Percentiles rank a stretch among this genome's conserved stretches.
Evolutionary conservation across 352 stramenopile species (phyloP).

Genomic region (Globisporangium splendens): DNA sequence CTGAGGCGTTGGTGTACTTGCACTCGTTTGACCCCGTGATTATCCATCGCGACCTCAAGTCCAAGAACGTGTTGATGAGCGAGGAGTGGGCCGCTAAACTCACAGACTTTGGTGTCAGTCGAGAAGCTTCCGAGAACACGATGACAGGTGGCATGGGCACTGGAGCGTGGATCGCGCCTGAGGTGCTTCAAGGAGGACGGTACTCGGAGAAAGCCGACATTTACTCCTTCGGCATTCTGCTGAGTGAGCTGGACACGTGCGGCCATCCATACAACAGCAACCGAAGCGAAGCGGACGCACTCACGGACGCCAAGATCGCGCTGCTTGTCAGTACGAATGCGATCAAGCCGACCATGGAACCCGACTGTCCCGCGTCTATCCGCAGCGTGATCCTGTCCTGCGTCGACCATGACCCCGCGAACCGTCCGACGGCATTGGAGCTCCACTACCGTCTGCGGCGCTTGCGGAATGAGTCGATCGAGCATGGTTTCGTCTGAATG

Average conservation of each 20-base stretch:
- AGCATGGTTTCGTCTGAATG: not conserved
- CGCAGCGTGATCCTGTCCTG: constrained; percentile 44
- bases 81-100: constrained; percentile 34
- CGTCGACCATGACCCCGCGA: constrained; percentile 36
- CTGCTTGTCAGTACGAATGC: constrained; percentile 42
- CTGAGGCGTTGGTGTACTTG: constrained; percentile 34
- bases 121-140: constrained; percentile 22
- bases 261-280: constrained; percentile 19
- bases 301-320: constrained; percentile 25
- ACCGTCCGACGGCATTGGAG: constrained; percentile 53
- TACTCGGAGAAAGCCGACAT: constrained; percentile 21
- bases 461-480: constrained; percentile 4
- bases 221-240: constrained; percentile 29
- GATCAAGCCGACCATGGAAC: constrained; percentile 42
- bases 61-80: constrained; percentile 33
- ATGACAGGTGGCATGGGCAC: constrained; percentile 30
- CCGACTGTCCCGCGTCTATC: constrained; percentile 44
- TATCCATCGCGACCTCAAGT: constrained; percentile 41
- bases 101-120: constrained; percentile 44
- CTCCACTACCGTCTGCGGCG: constrained; percentile 52
- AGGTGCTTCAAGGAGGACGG: constrained; percentile 19
- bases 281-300: not conserved
- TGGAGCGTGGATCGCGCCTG: constrained; percentile 28
- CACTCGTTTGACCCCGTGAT: constrained; percentile 40
- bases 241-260: constrained; percentile 32